Evolutionary conservation across 108 stramenopile species (phyloP).

Genomic region (Chaetoceros tenuissimus): DNA sequence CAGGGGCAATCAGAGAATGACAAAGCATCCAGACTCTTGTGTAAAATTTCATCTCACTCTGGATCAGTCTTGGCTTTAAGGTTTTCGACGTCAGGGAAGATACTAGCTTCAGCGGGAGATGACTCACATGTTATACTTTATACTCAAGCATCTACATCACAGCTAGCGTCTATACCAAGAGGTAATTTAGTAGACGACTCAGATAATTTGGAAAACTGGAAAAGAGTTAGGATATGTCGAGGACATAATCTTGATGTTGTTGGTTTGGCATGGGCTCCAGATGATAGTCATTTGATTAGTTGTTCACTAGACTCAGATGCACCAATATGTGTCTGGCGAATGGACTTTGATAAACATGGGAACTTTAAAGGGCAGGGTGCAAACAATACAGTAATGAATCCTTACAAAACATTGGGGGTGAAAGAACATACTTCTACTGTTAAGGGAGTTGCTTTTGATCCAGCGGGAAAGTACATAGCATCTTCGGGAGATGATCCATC

Average conservation of each 20-base stretch:
- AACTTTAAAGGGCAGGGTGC: neutral
- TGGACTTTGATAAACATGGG: conserved; percentile 12
- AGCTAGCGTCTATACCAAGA: conserved; percentile 3
- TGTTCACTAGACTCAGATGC: conserved; percentile 79
- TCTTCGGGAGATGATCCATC: conserved; percentile 78
- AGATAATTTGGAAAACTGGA: conserved; percentile 66
- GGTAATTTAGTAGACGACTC: conserved; percentile 41
- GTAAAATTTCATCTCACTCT: conserved; percentile 71
- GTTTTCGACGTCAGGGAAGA: conserved; percentile 60
- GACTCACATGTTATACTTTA: conserved; percentile 79
- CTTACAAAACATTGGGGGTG: conserved; percentile 69
- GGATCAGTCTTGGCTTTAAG: conserved; percentile 73
- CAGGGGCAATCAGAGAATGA: neutral
- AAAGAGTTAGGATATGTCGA: conserved; percentile 71
- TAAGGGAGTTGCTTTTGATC: conserved; percentile 85
- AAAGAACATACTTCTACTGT: conserved; percentile 70
- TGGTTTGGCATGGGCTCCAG: conserved; percentile 86
- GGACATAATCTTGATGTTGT: conserved; percentile 84
- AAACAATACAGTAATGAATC: conserved; percentile 42
- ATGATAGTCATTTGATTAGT: conserved; percentile 75
- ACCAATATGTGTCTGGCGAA: conserved; percentile 82
- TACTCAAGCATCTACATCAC: conserved; percentile 11
- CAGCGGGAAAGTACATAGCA: conserved; percentile 76
- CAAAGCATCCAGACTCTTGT: conserved; percentile 49
- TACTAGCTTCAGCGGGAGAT: conserved; percentile 78